phyloP scores from a whole-genome alignment of 106 monocot genomes.

The Phalaenopsis aphrodite region DNA sequence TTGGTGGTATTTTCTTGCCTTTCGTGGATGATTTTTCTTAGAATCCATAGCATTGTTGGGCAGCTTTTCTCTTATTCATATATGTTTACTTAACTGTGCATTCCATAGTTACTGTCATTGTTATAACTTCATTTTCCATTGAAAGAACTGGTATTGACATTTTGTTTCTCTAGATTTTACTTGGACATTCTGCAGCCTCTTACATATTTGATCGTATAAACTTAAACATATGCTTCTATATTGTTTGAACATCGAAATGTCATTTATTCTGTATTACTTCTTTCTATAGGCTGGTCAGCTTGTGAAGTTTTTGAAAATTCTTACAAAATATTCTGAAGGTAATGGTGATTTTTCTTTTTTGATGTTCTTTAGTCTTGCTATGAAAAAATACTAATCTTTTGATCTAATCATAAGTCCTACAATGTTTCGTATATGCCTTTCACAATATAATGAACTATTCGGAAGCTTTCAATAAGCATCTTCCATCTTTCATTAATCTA shows the following conservation, averaged over 20 bases:
- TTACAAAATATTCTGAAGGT: conserved; percentile 97
- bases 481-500: too few relatives aligned
- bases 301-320: conserved; percentile 75
- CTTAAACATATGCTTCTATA: background rate
- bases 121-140: background rate
- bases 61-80: background rate
- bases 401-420: background rate
- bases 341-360: background rate
- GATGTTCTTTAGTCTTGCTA: background rate
- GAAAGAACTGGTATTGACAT: background rate
- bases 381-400: background rate
- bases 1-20: background rate
- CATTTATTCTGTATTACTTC: background rate
- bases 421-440: background rate
- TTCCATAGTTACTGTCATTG: background rate
- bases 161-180: background rate
- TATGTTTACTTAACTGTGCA: background rate
- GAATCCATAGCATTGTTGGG: background rate
- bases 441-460: background rate
- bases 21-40: background rate
- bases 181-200: background rate
- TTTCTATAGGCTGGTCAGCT: conserved; percentile 74
- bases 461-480: background rate
- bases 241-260: background rate
- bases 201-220: background rate